These are phyloP conservation scores for Rutidosis leptorrhynchoides DNA, from an alignment of 129 eudicot genomes.

Conservation along the genomic window DNA sequence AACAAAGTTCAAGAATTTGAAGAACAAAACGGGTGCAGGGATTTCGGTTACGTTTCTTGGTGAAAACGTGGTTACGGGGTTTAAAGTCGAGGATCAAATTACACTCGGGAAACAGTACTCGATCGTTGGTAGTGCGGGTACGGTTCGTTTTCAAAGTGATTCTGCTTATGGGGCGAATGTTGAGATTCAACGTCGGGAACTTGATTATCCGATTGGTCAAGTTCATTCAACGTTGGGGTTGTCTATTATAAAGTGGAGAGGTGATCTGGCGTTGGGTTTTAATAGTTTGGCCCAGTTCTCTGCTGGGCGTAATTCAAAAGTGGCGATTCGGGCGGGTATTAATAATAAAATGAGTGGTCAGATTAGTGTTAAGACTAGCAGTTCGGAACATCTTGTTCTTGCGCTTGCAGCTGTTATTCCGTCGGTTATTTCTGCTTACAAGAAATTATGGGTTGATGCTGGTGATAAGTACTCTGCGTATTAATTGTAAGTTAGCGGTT, in stretches of 20 bases:
- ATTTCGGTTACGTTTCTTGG: conserved; percentile 66
- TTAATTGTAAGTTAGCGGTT: conserved; percentile 32
- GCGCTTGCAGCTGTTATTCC: conserved; percentile 78
- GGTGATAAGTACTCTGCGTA: conserved; percentile 56
- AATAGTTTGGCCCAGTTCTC: conserved; percentile 71
- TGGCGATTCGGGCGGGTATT: conserved; percentile 72
- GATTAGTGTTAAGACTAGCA: conserved; percentile 85
- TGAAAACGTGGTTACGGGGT: conserved; percentile 78
- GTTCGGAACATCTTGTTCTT: conserved; percentile 80
- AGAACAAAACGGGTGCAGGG: conserved; percentile 80
- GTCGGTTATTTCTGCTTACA: conserved; percentile 59
- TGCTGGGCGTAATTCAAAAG: conserved; percentile 72
- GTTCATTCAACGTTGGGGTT: conserved; percentile 60
- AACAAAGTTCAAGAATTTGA: conserved; percentile 75
- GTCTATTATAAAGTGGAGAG: conserved; percentile 74
- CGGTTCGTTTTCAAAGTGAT: conserved; percentile 64
- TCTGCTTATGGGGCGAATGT: conserved; percentile 82
- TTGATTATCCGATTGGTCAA: conserved; percentile 81
- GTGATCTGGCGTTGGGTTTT: conserved; percentile 69
- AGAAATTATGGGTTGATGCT: conserved; percentile 46
- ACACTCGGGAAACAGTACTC: conserved; percentile 60
- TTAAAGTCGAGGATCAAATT: conserved; percentile 83
- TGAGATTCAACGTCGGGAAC: conserved; percentile 63
- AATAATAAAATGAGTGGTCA: conserved; percentile 84
- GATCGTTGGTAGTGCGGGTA: conserved; percentile 71